Conservation (phyloP, 2,329 filamentous ascomycete genomes). For the Amphichorda felina region DNA sequence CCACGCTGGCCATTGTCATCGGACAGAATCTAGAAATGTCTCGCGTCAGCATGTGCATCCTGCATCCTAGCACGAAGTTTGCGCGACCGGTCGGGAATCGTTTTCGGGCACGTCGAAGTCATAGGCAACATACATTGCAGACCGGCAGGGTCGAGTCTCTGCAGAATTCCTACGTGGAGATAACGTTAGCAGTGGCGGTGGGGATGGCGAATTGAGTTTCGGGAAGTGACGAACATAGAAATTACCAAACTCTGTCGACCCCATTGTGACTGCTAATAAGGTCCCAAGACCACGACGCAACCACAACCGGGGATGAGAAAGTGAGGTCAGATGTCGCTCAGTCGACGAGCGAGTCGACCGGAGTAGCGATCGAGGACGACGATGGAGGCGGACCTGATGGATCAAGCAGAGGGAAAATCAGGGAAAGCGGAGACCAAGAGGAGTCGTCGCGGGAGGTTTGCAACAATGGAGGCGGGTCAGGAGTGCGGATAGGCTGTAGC, state of each 20-base stretch:
- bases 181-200: conserved; percentile 10
- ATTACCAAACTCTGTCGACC: conserved; percentile 49
- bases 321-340: too few species aligned
- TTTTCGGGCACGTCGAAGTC: not conserved
- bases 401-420: too few species aligned
- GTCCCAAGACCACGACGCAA: not conserved
- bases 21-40: conserved; percentile 1
- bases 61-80: not conserved
- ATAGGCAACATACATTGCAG: conserved; percentile 58
- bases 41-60: not conserved
- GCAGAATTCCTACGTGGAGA: conserved; percentile 56
- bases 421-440: too few species aligned
- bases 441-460: too few species aligned
- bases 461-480: too few species aligned
- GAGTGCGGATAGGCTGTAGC: too few species aligned
- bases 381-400: too few species aligned
- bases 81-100: not conserved
- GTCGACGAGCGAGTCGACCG: not conserved
- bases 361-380: too few species aligned
- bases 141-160: conserved; percentile 72
- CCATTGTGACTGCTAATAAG: conserved; percentile 29
- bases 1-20: conserved; percentile 33
- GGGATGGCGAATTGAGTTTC: conserved; percentile 8
- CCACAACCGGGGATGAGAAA: not conserved
- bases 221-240: conserved; percentile 35